These are phyloP conservation scores for Tolypocladium inflatum DNA, from an alignment of 2,329 filamentous ascomycete genomes.

Conservation along the genomic window DNA sequence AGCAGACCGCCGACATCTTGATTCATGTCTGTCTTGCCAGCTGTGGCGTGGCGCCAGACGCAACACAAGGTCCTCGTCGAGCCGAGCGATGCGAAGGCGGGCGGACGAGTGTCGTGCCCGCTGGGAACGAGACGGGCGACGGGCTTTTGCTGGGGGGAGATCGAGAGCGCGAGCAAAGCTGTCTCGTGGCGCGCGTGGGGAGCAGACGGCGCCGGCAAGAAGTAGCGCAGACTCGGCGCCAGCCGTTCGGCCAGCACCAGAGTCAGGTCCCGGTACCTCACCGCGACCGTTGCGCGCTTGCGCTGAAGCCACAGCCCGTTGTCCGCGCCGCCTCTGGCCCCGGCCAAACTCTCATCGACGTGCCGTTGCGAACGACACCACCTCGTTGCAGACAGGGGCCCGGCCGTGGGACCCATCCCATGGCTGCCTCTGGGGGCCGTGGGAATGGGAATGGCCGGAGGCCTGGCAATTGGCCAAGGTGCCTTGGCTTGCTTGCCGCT, in stretches of 20 bases:
- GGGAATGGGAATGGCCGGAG: neutral
- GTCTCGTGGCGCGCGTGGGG: neutral
- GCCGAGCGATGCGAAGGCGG: neutral
- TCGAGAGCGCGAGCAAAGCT: neutral
- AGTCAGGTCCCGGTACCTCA: neutral
- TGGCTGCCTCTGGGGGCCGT: neutral
- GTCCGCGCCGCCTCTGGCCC: neutral
- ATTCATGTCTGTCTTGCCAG: slow-evolving; percentile 3
- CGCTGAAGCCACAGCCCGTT: neutral
- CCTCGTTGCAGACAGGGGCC: neutral
- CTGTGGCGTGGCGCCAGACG: slow-evolving; percentile 1
- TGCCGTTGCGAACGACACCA: neutral
- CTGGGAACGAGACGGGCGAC: neutral
- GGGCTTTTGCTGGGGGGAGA: neutral
- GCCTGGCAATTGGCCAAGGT: neutral
- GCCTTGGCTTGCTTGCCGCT: neutral
- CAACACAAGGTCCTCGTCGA: neutral
- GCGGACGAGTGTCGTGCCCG: neutral
- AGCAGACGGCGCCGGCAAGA: neutral
- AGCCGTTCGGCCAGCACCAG: neutral
- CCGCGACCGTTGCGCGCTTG: neutral
- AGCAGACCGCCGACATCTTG: slow-evolving; percentile 4
- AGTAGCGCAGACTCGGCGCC: slow-evolving; percentile 1
- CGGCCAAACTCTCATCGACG: neutral
- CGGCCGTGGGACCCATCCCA: neutral